Evolutionary conservation across 2,329 filamentous ascomycete species (phyloP), one percentile per base, ranked within the genome.

Genomic region (Pestalotiopsis sp.): DNA sequence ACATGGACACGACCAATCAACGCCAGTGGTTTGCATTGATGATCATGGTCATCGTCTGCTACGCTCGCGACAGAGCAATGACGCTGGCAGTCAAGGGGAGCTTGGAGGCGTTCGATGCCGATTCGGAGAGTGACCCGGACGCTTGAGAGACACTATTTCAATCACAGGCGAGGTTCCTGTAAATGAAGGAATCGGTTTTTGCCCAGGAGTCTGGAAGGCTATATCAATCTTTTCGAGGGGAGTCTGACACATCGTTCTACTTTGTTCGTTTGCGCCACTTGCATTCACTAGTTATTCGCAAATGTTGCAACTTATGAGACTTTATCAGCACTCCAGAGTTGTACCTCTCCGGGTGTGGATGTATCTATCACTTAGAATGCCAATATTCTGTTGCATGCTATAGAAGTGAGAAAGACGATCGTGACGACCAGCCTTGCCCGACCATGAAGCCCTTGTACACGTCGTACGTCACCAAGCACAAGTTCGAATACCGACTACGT

Each of bases 11-110:
- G 67, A 67, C 67, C 36, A 77, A 73, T 56, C 77, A 78, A 67
- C 72, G 76, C 20, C 75, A 78, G 61, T 79, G 77, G 77, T 78
- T 78, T 36, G 75, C 77, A 13, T 66, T 78, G 59, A 76, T 75
- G 20, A 75, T 79, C 62, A 72, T 79, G 72, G 75, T 75, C 13
- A 78, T 76, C 17, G 70, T 78, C 27, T 79, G 77, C 49, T 79
- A 76, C 76, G 77, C 77, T 17, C 75, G 77, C 45, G 77, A 79
- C 63, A 66, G 70, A 68, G 72, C 74, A 12, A 69, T 71, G 61
- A 61, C 17, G n/a, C 65, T 25, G 31, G 64, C 62, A 7, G 14
- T n/a, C 12, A 49, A 52, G 52, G 62, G 67, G 64, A 61, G 61
- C 23, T 49, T 64, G 12, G 17, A 68, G 14, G 12, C 45, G 17